Percentiles rank a stretch among this genome's conserved stretches.
These are phyloP conservation scores for Neolentinus lepideus DNA, from an alignment of 1,284 basidiomycete species.

Conservation along the genomic window DNA sequence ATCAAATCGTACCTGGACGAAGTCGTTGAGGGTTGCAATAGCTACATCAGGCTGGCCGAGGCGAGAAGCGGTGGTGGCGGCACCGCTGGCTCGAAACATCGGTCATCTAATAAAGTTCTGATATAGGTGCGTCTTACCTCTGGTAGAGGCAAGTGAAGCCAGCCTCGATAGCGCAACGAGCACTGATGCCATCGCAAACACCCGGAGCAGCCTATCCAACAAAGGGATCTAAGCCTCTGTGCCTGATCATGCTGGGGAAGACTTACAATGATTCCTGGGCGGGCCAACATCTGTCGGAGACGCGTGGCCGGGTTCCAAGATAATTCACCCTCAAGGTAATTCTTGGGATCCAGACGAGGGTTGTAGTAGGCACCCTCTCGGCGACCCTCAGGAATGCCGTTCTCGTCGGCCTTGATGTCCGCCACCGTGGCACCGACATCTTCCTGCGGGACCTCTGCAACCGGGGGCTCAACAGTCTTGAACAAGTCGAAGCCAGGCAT, in stretches of 20 bases:
- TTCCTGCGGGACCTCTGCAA: slow-evolving; percentile 7
- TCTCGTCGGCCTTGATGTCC: slow-evolving; percentile 2
- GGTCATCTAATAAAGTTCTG: neutral
- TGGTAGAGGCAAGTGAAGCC: slow-evolving; percentile 75
- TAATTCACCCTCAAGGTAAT: slow-evolving; percentile 61
- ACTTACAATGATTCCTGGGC: slow-evolving; percentile 70
- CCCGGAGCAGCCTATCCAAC: slow-evolving; percentile 57
- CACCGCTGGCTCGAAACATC: slow-evolving; percentile 36
- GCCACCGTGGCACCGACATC: neutral
- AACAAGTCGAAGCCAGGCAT: slow-evolving; percentile 39
- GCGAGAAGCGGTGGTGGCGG: slow-evolving; percentile 71
- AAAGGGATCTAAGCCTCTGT: neutral
- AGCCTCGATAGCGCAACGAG: slow-evolving; percentile 70
- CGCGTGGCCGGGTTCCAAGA: slow-evolving; percentile 64
- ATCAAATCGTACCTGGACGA: slow-evolving; percentile 42
- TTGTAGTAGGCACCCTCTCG: slow-evolving; percentile 36
- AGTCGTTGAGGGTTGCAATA: slow-evolving; percentile 77
- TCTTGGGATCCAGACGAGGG: slow-evolving; percentile 56
- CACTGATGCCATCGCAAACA: slow-evolving; percentile 78
- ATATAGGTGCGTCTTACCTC: slow-evolving; percentile 25
- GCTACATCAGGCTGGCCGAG: slow-evolving; percentile 76
- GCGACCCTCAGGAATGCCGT: neutral
- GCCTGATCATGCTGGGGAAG: neutral
- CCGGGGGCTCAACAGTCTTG: slow-evolving; percentile 17
- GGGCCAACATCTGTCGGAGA: slow-evolving; percentile 67